These are phyloP conservation scores for Naganishia antarctica DNA, from an alignment of 768 basidiomycete species.

Conservation along the genomic window DNA sequence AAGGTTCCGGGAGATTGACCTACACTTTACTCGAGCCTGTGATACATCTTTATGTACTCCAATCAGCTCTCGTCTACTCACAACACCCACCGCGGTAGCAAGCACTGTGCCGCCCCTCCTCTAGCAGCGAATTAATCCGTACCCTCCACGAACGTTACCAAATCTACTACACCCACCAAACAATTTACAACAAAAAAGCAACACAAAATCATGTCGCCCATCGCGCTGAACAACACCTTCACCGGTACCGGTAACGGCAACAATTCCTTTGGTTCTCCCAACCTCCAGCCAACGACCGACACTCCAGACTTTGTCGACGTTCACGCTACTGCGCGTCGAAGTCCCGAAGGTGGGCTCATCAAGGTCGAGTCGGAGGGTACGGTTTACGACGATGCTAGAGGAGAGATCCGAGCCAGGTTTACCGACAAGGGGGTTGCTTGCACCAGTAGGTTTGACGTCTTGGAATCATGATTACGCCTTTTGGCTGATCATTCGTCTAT, in stretches of 20 bases:
- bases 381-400: slow-evolving; percentile 38
- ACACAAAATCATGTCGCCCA: slow-evolving; percentile 42
- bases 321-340: slow-evolving; percentile 42
- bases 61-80: slow-evolving; percentile 86
- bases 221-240: slow-evolving; percentile 35
- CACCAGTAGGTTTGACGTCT: slow-evolving; percentile 58
- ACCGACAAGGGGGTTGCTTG: slow-evolving; percentile 43
- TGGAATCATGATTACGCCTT: neutral
- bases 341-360: slow-evolving; percentile 45
- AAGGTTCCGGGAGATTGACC: slow-evolving; percentile 9
- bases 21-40: slow-evolving; percentile 4
- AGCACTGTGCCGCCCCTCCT: slow-evolving; percentile 68
- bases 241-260: slow-evolving; percentile 29
- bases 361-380: slow-evolving; percentile 40
- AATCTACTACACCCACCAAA: slow-evolving; percentile 31
- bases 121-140: slow-evolving; percentile 53
- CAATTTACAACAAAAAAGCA: slow-evolving; percentile 35
- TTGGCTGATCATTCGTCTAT: slow-evolving; percentile 38
- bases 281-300: slow-evolving; percentile 24
- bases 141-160: slow-evolving; percentile 38
- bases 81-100: slow-evolving; percentile 75
- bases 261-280: slow-evolving; percentile 35
- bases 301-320: slow-evolving; percentile 29
- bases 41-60: slow-evolving; percentile 65
- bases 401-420: slow-evolving; percentile 39